phyloP scores from a whole-genome alignment of 768 basidiomycete genomes.

The Lanmaoa pseudosensibilis region DNA sequence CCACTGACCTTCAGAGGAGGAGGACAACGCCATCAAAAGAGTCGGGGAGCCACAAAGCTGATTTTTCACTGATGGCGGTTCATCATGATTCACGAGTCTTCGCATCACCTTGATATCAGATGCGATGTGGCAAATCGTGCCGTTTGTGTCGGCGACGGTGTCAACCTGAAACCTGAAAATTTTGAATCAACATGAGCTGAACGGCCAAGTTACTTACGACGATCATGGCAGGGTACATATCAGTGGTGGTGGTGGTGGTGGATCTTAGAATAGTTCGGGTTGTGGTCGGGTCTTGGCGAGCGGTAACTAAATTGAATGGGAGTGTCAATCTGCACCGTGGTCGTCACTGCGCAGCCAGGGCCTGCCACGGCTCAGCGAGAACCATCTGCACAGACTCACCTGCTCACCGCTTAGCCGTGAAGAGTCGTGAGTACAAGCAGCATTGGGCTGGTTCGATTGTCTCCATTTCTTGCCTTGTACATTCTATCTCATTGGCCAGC shows the following conservation, averaged over 20 bases:
- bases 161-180: neutral
- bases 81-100: neutral
- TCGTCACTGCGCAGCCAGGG: conserved; percentile 32
- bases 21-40: neutral
- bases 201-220: neutral
- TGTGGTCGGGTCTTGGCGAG: conserved; percentile 9
- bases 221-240: neutral
- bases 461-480: conserved; percentile 21
- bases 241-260: neutral
- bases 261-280: conserved; percentile 5
- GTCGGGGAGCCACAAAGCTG: conserved; percentile 11
- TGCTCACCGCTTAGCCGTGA: conserved; percentile 8
- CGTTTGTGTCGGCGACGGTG: neutral
- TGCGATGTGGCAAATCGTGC: neutral
- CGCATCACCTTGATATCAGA: neutral
- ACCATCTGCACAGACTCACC: conserved; percentile 16
- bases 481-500: conserved; percentile 15
- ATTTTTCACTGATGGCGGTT: neutral
- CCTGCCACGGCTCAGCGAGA: conserved; percentile 28
- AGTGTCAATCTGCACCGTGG: conserved; percentile 25
- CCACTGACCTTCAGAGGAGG: neutral
- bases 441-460: conserved; percentile 8
- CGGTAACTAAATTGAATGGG: conserved; percentile 20
- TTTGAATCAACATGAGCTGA: neutral
- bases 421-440: conserved; percentile 5